Percentiles rank a stretch among this genome's conserved stretches.
Evolutionary conservation across 2,329 filamentous ascomycete species (phyloP).

Genomic region (Chaetoscypha palmicola): DNA sequence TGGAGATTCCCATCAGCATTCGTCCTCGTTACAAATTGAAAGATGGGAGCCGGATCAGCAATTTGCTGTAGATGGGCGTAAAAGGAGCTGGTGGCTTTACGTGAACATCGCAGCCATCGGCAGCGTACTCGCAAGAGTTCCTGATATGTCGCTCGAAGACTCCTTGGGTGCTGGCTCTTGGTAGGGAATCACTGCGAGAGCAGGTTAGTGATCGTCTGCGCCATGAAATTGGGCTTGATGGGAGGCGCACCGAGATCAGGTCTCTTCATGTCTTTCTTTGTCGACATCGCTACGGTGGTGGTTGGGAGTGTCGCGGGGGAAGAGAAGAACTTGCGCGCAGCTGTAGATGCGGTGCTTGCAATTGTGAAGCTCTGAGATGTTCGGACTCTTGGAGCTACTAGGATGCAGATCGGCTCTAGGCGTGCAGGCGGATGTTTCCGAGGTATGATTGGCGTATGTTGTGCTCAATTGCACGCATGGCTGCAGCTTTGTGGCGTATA

Average conservation of each 20-base stretch:
- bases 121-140: slow-evolving; percentile 67
- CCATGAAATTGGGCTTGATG: slow-evolving; percentile 12
- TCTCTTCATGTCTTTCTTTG: slow-evolving; percentile 70
- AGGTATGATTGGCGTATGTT: no score
- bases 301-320: no score
- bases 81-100: slow-evolving; percentile 2
- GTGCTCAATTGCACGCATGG: no score
- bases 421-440: no score
- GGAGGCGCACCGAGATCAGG: slow-evolving; percentile 58
- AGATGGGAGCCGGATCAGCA: background rate
- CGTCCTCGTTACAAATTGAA: background rate
- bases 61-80: background rate
- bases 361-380: no score
- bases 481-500: no score
- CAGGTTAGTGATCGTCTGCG: background rate
- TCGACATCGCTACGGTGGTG: slow-evolving; percentile 47
- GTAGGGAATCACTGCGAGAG: slow-evolving; percentile 71
- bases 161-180: slow-evolving; percentile 64
- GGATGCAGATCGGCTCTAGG: no score
- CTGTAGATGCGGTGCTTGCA: no score
- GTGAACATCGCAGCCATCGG: slow-evolving; percentile 97
- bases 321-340: no score
- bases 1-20: background rate
- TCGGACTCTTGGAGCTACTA: no score
- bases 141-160: slow-evolving; percentile 60